Conservation (phyloP, 2,329 filamentous ascomycete species). For the Piedraia hortae region DNA sequence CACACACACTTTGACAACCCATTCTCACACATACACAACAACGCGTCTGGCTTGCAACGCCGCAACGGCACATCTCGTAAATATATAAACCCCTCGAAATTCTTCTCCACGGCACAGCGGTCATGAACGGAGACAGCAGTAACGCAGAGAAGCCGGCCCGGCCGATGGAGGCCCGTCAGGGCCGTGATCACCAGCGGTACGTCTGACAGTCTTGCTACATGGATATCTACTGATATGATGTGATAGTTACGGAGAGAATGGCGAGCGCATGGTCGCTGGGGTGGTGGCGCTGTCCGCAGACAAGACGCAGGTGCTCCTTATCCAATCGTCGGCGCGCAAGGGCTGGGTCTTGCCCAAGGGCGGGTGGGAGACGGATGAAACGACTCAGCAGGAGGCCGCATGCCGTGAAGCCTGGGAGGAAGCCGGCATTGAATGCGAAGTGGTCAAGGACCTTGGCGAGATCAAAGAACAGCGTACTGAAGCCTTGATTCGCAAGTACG, state of each 20-base stretch:
- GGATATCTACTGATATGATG: no score
- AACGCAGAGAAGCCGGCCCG: slow-evolving; percentile 15
- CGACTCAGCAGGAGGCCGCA: slow-evolving; percentile 55
- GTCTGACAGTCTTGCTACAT: no score
- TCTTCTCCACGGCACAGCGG: no score
- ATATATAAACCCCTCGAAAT: no score
- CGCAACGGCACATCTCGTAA: no score
- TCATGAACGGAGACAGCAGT: no score
- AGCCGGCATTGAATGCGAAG: slow-evolving; percentile 65
- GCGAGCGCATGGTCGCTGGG: slow-evolving; percentile 83
- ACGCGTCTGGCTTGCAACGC: no score
- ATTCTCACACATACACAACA: no score
- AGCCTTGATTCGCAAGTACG: slow-evolving; percentile 11
- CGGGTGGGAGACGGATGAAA: slow-evolving; percentile 89
- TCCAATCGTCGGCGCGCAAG: slow-evolving; percentile 71
- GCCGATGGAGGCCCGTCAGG: slow-evolving; percentile 39
- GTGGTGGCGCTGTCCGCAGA: slow-evolving; percentile 72
- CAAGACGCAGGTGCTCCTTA: slow-evolving; percentile 68
- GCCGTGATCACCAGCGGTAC: slow-evolving; percentile 48
- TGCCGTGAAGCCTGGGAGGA: slow-evolving; percentile 93
- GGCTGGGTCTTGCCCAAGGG: slow-evolving; percentile 96
- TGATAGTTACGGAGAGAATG: slow-evolving; percentile 80
- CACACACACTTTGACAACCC: no score
- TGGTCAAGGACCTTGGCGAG: slow-evolving; percentile 61
- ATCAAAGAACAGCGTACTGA: slow-evolving; percentile 51